phyloP scores from a whole-genome alignment of 176 grass and related monocot species.

The Coix lacrymajobi region DNA sequence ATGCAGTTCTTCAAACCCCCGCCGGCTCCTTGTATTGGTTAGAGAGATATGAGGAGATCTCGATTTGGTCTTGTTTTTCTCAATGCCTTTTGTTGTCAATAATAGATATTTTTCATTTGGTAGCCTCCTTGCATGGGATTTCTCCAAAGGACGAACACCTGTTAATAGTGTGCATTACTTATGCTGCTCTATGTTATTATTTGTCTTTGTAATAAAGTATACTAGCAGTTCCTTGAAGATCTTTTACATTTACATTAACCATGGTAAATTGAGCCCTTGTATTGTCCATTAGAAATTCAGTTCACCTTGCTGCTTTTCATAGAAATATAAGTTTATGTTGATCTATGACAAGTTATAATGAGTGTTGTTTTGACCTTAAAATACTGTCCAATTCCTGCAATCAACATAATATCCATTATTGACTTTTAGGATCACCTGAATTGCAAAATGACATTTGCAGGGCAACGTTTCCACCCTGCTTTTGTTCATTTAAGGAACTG shows the following conservation, averaged over 20 bases:
- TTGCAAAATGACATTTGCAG: not conserved
- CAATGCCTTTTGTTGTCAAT: too few relatives aligned
- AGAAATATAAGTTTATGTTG: too few relatives aligned
- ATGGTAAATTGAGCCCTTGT: not conserved
- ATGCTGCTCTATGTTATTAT: not conserved
- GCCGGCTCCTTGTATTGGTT: too few relatives aligned
- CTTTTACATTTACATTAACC: slow-evolving; percentile 5
- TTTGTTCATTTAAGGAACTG: slow-evolving; percentile 55
- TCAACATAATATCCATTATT: not conserved
- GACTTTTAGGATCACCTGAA: not conserved
- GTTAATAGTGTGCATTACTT: too few relatives aligned
- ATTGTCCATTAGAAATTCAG: not conserved
- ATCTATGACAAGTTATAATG: not conserved
- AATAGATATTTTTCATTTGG: too few relatives aligned
- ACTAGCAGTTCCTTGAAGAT: not conserved
- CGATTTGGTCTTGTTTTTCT: too few relatives aligned
- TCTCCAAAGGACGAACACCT: too few relatives aligned
- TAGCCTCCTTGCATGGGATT: too few relatives aligned
- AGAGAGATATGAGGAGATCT: too few relatives aligned
- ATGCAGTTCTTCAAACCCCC: too few relatives aligned
- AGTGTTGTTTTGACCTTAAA: not conserved
- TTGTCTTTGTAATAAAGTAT: not conserved
- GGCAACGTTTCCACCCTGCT: slow-evolving; percentile 46
- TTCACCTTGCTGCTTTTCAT: not conserved
- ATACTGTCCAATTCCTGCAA: not conserved